Conservation (phyloP, 768 basidiomycete genomes). For the Kwoniella botswanensis region DNA sequence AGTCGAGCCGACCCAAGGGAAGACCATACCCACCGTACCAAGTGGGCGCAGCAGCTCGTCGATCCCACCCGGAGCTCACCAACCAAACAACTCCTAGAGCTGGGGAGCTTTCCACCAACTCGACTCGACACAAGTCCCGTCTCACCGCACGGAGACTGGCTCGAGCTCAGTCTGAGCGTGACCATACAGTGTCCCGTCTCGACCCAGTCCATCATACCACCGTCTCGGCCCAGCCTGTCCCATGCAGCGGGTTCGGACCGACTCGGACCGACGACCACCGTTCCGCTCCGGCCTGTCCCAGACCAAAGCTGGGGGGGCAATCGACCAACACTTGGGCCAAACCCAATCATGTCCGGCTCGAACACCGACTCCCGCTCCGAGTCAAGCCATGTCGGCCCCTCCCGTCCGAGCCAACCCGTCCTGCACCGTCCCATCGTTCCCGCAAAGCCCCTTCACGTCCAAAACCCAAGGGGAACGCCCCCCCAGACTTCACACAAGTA, state of each 20-base stretch:
- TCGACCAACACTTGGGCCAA: background rate
- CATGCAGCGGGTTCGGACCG: background rate
- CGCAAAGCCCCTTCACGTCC: background rate
- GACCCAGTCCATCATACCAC: background rate
- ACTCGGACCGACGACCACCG: background rate
- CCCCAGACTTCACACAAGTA: slow-evolving; percentile 19
- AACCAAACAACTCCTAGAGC: background rate
- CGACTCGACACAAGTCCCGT: background rate
- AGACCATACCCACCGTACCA: no score
- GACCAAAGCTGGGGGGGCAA: background rate
- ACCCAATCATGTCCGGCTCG: background rate
- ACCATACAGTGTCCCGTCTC: background rate
- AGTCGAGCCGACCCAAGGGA: no score
- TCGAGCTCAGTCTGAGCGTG: background rate
- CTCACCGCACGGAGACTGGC: background rate
- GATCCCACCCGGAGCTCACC: background rate
- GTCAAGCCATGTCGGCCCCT: background rate
- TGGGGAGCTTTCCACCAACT: background rate
- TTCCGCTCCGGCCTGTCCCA: background rate
- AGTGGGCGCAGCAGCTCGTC: no score
- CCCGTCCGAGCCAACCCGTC: background rate
- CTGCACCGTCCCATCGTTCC: background rate
- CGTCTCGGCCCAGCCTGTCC: background rate
- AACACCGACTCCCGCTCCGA: background rate
- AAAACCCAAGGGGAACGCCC: slow-evolving; percentile 8